Evolutionary conservation across 495 filamentous ascomycete species (phyloP).

Genomic region (Thermothielavioides terrestris): DNA sequence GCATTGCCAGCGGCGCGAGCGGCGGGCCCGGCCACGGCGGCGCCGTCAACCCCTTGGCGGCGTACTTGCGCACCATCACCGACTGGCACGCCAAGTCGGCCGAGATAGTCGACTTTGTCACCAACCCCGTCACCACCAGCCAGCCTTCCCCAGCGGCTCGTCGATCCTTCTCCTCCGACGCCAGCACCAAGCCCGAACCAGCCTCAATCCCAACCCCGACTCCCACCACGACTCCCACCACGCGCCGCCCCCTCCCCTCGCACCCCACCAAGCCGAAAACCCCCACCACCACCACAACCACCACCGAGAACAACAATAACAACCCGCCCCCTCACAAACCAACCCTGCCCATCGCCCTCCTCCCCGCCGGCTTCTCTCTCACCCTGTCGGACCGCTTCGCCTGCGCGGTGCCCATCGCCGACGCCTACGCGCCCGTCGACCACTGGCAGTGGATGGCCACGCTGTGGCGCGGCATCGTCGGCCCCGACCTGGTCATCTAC

Average conservation of each 20-base stretch:
- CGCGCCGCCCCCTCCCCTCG: not conserved
- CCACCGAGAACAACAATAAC: not conserved
- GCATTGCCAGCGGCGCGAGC: not conserved
- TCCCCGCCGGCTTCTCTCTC: slow-evolving; percentile 63
- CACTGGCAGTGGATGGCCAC: slow-evolving; percentile 99
- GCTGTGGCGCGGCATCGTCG: slow-evolving; percentile 81
- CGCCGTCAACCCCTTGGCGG: slow-evolving; percentile 40
- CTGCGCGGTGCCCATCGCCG: slow-evolving; percentile 59
- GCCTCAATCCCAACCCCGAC: not conserved
- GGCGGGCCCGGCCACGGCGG: not conserved
- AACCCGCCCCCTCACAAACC: not conserved
- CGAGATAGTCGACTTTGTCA: slow-evolving; percentile 58
- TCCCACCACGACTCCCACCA: not conserved
- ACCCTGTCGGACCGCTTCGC: slow-evolving; percentile 68
- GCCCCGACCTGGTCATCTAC: slow-evolving; percentile 79
- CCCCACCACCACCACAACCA: not conserved
- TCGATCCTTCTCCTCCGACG: not conserved
- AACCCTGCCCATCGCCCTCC: slow-evolving; percentile 55
- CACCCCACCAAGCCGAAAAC: not conserved
- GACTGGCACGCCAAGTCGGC: slow-evolving; percentile 63
- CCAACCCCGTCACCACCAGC: not conserved
- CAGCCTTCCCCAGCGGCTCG: not conserved
- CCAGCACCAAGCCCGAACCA: not conserved
- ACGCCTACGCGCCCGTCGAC: slow-evolving; percentile 71
- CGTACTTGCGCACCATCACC: slow-evolving; percentile 61